phyloP scores from a whole-genome alignment of 2,329 filamentous ascomycete species.

The Cladophialophora bantiana region DNA sequence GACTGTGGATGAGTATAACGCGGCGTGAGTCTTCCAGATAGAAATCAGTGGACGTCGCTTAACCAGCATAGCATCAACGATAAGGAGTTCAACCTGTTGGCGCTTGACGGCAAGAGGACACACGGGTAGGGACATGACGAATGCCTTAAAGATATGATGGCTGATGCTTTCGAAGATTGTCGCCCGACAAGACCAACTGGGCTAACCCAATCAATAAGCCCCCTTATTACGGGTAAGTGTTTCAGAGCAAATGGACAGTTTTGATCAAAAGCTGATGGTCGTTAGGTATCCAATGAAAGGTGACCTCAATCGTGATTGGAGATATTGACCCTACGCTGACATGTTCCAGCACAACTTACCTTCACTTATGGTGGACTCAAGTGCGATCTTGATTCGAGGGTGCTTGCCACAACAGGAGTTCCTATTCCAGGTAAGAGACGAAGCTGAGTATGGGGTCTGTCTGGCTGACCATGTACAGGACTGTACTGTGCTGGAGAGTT shows the following conservation, averaged over 20 bases:
- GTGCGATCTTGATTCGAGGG: slow-evolving; percentile 49
- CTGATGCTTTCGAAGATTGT: slow-evolving; percentile 39
- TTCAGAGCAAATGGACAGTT: neutral
- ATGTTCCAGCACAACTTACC: slow-evolving; percentile 38
- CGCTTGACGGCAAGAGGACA: slow-evolving; percentile 48
- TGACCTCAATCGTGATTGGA: neutral
- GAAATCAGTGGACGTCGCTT: neutral
- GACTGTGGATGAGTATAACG: slow-evolving; percentile 51
- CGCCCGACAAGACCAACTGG: slow-evolving; percentile 50
- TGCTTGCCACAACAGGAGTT: slow-evolving; percentile 50
- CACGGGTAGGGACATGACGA: slow-evolving; percentile 35
- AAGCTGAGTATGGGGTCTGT: neutral
- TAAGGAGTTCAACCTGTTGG: slow-evolving; percentile 52
- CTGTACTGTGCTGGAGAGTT: slow-evolving; percentile 37
- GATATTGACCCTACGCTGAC: neutral
- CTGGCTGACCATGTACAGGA: slow-evolving; percentile 34
- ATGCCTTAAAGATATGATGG: neutral
- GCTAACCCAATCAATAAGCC: slow-evolving; percentile 48
- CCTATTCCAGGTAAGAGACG: slow-evolving; percentile 45
- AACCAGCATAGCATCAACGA: slow-evolving; percentile 41
- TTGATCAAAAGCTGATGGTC: neutral
- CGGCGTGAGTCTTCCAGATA: slow-evolving; percentile 37
- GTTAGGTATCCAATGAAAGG: slow-evolving; percentile 41
- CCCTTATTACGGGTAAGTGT: slow-evolving; percentile 47
- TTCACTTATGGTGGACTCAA: slow-evolving; percentile 48